These are phyloP conservation scores for Apiospora saccharicola DNA, from an alignment of 2,329 filamentous ascomycete genomes.

Conservation along the genomic window DNA sequence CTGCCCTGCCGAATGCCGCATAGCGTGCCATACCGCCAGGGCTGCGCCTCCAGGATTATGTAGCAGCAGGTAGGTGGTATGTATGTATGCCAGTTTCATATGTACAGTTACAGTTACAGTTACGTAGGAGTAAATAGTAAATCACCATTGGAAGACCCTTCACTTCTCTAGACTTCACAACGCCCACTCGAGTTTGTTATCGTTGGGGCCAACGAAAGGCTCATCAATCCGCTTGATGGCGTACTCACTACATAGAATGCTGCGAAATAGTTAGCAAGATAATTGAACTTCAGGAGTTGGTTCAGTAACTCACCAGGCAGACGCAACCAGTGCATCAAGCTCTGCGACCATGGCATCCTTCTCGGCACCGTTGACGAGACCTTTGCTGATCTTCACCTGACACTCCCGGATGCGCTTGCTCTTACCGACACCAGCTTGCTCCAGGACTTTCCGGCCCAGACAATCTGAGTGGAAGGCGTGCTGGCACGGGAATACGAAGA, in stretches of 20 bases:
- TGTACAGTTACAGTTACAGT: background rate
- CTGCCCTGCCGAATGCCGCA: background rate
- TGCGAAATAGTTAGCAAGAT: conserved; percentile 48
- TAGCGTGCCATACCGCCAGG: background rate
- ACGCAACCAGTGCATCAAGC: conserved; percentile 89
- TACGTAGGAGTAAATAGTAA: background rate
- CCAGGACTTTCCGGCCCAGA: conserved; percentile 83
- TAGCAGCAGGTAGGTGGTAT: background rate
- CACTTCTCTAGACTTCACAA: conserved; percentile 48
- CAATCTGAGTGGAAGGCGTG: conserved; percentile 98
- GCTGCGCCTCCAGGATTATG: background rate
- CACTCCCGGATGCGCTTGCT: conserved; percentile 84
- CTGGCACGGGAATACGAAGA: conserved; percentile 98
- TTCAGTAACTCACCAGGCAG: conserved; percentile 74
- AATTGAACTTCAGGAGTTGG: conserved; percentile 13
- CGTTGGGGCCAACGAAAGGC: conserved; percentile 80
- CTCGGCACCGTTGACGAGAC: conserved; percentile 71
- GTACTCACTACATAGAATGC: conserved; percentile 92
- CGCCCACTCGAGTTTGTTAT: conserved; percentile 84
- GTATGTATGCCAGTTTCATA: background rate
- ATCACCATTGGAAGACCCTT: background rate
- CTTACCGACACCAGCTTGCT: conserved; percentile 78
- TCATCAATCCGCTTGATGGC: conserved; percentile 95
- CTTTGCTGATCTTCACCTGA: conserved; percentile 83
- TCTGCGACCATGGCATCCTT: conserved; percentile 87